These are phyloP conservation scores for Auricularia sp. DNA, from an alignment of 768 basidiomycete species.

Conservation along the genomic window DNA sequence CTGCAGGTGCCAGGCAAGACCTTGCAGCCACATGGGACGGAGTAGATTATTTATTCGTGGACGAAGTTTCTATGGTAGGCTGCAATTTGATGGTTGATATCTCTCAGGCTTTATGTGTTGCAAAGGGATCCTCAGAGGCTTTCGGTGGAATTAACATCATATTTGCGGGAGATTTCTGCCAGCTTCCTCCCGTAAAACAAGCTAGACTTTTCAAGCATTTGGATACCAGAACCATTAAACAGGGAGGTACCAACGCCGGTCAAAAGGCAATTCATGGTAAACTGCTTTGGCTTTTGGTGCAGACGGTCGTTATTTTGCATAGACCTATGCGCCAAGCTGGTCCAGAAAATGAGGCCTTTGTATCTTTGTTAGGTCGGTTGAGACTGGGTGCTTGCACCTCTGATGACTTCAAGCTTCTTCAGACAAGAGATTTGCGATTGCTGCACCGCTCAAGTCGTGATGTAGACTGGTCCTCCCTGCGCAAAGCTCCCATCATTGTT, in stretches of 20 bases:
- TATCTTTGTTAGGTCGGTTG: constrained; percentile 4
- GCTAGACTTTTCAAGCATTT: not conserved
- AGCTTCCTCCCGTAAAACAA: not conserved
- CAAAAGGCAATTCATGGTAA: constrained; percentile 20
- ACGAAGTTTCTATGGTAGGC: constrained; percentile 10
- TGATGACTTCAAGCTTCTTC: constrained; percentile 17
- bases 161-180: constrained; percentile 6
- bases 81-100: constrained; percentile 3
- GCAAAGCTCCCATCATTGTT: constrained; percentile 25
- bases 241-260: not conserved
- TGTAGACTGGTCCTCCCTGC: constrained; percentile 13
- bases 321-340: constrained; percentile 20
- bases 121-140: not conserved
- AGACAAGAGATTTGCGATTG: constrained; percentile 8
- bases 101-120: constrained; percentile 1
- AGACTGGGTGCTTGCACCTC: not conserved
- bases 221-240: not conserved
- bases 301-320: constrained; percentile 20
- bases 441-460: not conserved
- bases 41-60: constrained; percentile 7
- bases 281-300: constrained; percentile 24
- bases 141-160: constrained; percentile 10
- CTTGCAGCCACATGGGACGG: not conserved
- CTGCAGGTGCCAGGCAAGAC: not conserved
- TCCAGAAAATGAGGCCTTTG: constrained; percentile 13